These are phyloP conservation scores for Mycena crocata DNA, from an alignment of 768 basidiomycete genomes.

Conservation along the genomic window DNA sequence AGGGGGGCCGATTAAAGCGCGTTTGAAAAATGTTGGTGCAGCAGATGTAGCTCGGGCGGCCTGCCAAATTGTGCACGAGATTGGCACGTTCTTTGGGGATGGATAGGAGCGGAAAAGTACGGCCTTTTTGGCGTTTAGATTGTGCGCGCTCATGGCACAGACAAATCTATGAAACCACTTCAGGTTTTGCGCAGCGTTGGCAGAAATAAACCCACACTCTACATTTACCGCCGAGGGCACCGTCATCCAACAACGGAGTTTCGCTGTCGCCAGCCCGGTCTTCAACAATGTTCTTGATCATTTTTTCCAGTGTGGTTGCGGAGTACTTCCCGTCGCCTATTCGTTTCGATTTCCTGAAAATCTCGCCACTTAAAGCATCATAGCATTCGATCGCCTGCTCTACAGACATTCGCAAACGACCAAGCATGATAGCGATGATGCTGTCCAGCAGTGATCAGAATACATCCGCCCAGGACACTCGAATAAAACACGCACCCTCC, in stretches of 20 bases:
- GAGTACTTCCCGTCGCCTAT: not conserved
- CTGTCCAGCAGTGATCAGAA: not conserved
- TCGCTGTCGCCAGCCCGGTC: not conserved
- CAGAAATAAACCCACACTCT: not conserved
- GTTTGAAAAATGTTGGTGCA: conserved; percentile 39
- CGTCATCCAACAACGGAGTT: not conserved
- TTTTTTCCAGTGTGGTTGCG: not conserved
- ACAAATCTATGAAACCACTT: not conserved
- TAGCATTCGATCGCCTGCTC: not conserved
- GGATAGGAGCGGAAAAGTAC: conserved; percentile 31
- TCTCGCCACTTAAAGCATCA: not conserved
- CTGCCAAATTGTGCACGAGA: conserved; percentile 42
- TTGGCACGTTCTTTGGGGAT: conserved; percentile 8
- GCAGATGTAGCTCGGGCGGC: conserved; percentile 45
- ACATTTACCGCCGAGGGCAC: not conserved
- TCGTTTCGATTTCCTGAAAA: not conserved
- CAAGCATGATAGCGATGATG: not conserved
- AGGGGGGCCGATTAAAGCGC: conserved; percentile 26
- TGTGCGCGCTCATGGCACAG: not conserved
- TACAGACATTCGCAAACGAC: not conserved
- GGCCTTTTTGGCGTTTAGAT: not conserved
- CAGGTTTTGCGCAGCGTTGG: not conserved
- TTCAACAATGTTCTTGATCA: not conserved
- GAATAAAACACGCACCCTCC: not conserved
- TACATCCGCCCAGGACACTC: not conserved